Evolutionary conservation across 2,329 filamentous ascomycete genomes (phyloP), one percentile per base, ranked within the genome.

Genomic region (Monosporascus sp.): DNA sequence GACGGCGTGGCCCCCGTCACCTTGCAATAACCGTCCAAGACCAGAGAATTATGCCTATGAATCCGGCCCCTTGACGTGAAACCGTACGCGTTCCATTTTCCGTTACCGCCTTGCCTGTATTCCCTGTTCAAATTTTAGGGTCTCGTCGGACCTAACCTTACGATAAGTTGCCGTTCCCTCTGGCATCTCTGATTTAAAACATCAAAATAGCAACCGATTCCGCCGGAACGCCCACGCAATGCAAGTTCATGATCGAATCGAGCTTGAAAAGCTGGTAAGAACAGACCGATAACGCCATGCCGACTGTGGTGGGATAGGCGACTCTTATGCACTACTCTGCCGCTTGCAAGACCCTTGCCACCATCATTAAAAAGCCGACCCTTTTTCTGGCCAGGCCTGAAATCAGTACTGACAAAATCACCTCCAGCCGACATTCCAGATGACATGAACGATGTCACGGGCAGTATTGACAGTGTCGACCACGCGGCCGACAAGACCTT

Each of bases 391-490:
- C 37, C 6, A 22, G 17, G 31, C 35, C 8, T 22, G 11, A 20
- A 19, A n/a, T 14, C 63, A 58, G 48, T 54, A 45, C 52, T 59
- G 46, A 52, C 55, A 75, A 66, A 46, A 83, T 61, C 77, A 79
- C 68, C 80, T 78, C 82, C 82, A 85, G 47, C 82, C 82, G 56
- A 86, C 85, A 66, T 88, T 88, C 85, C 84, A 87, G 60, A 88
- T 85, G 60, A 88, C 84, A 69, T 87, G 81, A 54, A 82, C 82
- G 62, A 88, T 88, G 64, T 88, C 85, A 63, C 84, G 81, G 60
- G 84, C 85, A 49, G 85, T 87, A 71, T 87, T 87, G 70, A 87
- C 82, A 63, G 89, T 93, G 72, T 95, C 89, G 67, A 92, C 84
- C 49, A 95, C 85, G 63, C 86, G 85, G 56, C 89, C 88, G 65